Evolutionary conservation across 2,329 filamentous ascomycete genomes (phyloP).

Genomic region (Botryotinia convoluta): DNA sequence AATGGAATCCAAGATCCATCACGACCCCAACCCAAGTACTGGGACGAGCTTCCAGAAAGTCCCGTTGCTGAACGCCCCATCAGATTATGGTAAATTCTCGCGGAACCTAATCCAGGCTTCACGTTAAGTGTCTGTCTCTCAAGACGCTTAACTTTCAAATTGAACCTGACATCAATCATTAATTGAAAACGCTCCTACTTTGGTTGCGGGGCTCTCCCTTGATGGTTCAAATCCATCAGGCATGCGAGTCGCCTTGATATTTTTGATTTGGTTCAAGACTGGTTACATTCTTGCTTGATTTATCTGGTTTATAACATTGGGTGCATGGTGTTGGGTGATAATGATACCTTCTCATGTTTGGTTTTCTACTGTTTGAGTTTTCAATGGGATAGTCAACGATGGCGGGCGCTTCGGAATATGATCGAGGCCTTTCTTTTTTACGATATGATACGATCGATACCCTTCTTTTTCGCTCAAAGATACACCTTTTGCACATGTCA

Average conservation of each 20-base stretch:
- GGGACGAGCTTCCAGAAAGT: not conserved
- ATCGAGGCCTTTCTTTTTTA: not conserved
- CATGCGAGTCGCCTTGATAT: constrained; percentile 12
- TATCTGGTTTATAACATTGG: not conserved
- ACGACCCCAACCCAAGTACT: not conserved
- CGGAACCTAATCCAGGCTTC: not conserved
- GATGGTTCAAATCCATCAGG: constrained; percentile 15
- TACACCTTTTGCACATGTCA: not conserved
- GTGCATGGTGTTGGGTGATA: not conserved
- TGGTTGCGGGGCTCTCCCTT: constrained; percentile 18
- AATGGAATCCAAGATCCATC: not conserved
- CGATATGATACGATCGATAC: not conserved
- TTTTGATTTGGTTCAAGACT: not conserved
- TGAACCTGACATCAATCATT: not conserved
- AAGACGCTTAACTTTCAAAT: not conserved
- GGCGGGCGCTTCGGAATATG: not conserved
- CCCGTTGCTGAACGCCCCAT: not conserved
- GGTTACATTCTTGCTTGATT: not conserved
- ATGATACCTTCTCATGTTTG: not conserved
- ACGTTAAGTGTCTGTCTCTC: not conserved
- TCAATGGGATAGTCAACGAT: not conserved
- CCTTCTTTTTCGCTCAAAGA: not conserved
- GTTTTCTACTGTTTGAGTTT: not conserved
- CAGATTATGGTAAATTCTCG: not conserved
- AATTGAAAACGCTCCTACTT: constrained; percentile 19